These are phyloP conservation scores for Suillus ampliporus DNA, from an alignment of 768 basidiomycete genomes.

Conservation along the genomic window DNA sequence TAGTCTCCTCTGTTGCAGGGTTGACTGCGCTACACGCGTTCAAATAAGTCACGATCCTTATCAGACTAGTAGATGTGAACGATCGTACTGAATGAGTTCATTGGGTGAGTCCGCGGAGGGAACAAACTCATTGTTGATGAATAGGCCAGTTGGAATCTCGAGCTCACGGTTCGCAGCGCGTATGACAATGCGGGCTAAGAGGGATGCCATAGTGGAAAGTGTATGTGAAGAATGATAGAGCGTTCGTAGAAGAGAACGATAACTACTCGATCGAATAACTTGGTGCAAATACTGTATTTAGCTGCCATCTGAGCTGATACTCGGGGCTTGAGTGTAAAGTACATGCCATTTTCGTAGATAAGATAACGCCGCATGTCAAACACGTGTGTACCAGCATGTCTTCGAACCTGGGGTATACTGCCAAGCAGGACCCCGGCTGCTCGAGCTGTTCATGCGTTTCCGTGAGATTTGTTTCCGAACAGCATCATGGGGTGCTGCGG, in stretches of 20 bases:
- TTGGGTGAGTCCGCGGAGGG: conserved; percentile 66
- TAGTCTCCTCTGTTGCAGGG: conserved; percentile 77
- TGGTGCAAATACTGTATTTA: not conserved
- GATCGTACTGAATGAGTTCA: conserved; percentile 65
- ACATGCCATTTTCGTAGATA: conserved; percentile 12
- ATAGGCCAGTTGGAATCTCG: conserved; percentile 79
- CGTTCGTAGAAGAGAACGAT: not conserved
- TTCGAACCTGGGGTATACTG: conserved; percentile 1
- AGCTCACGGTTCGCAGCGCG: conserved; percentile 54
- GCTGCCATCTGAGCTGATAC: not conserved
- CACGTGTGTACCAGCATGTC: not conserved
- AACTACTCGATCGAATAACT: conserved; percentile 1
- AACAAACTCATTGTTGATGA: conserved; percentile 91
- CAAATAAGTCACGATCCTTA: conserved; percentile 23
- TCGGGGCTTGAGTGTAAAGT: not conserved
- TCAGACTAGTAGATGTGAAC: conserved; percentile 14
- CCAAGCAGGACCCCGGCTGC: not conserved
- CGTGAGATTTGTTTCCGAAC: not conserved
- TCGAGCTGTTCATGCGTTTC: too few species aligned
- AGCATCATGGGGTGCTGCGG: not conserved
- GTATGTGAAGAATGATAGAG: conserved; percentile 5
- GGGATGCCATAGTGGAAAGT: conserved; percentile 49
- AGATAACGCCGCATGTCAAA: conserved; percentile 11
- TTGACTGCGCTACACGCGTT: conserved; percentile 65
- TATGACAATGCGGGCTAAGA: conserved; percentile 44